Conservation (phyloP, 352 stramenopile genomes). For the Peronospora farinosa region DNA sequence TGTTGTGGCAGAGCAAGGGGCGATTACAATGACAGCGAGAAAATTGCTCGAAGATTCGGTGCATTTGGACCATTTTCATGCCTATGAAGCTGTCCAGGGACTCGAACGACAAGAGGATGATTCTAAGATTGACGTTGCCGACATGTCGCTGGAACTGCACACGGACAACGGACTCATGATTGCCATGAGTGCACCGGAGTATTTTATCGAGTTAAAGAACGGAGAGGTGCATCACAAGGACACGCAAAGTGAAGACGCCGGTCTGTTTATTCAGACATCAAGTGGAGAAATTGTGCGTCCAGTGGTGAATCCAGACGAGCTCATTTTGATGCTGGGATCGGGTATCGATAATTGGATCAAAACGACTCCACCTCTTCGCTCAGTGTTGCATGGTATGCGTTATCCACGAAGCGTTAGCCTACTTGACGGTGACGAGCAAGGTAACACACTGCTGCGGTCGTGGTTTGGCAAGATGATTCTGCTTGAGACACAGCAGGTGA, state of each 20-base stretch:
- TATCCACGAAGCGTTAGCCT: slow-evolving; percentile 47
- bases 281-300: slow-evolving; percentile 52
- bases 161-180: slow-evolving; percentile 75
- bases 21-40: slow-evolving; percentile 39
- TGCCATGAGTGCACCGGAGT: slow-evolving; percentile 62
- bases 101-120: slow-evolving; percentile 4
- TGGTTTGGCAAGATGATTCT: slow-evolving; percentile 73
- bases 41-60: slow-evolving; percentile 60
- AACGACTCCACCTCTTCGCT: slow-evolving; percentile 43
- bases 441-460: slow-evolving; percentile 45
- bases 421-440: slow-evolving; percentile 17
- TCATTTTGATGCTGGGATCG: slow-evolving; percentile 77
- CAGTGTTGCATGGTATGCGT: slow-evolving; percentile 72
- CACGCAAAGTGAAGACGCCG: slow-evolving; percentile 53
- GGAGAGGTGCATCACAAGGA: slow-evolving; percentile 36
- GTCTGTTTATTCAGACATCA: slow-evolving; percentile 56
- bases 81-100: slow-evolving; percentile 42
- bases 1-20: slow-evolving; percentile 30
- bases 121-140: slow-evolving; percentile 19
- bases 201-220: slow-evolving; percentile 49
- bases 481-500: slow-evolving; percentile 34
- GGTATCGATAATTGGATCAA: slow-evolving; percentile 68
- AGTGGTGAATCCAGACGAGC: slow-evolving; percentile 55
- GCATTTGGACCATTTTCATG: slow-evolving; percentile 78
- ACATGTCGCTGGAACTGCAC: slow-evolving; percentile 68